phyloP scores from a whole-genome alignment of 2,329 filamentous ascomycete species.

The Aureobasidium sp. region DNA sequence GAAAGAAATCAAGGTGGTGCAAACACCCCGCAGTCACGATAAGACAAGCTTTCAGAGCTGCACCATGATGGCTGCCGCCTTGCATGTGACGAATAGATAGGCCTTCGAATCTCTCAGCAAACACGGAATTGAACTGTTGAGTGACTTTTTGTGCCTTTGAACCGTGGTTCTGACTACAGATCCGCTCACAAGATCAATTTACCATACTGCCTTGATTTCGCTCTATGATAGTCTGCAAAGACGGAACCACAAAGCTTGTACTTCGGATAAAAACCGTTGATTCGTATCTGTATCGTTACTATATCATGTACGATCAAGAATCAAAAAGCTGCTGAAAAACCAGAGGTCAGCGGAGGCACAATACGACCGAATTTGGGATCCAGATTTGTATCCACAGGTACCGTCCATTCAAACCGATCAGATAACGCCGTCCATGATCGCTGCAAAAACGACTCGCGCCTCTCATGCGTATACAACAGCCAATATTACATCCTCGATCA shows the following conservation, averaged over 20 bases:
- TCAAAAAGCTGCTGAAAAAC: slow-evolving; percentile 8
- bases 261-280: neutral
- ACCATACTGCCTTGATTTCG: neutral
- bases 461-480: slow-evolving; percentile 13
- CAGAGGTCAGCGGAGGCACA: slow-evolving; percentile 10
- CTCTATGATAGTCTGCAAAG: neutral
- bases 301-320: slow-evolving; percentile 14
- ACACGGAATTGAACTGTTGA: neutral
- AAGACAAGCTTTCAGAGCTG: slow-evolving; percentile 12
- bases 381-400: slow-evolving; percentile 14
- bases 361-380: slow-evolving; percentile 2
- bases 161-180: neutral
- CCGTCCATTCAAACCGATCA: slow-evolving; percentile 12
- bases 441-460: slow-evolving; percentile 13
- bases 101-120: neutral
- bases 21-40: slow-evolving; percentile 9
- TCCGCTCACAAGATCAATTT: neutral
- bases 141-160: neutral
- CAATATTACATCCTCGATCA: slow-evolving; percentile 14
- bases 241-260: neutral
- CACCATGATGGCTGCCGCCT: slow-evolving; percentile 12
- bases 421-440: slow-evolving; percentile 15
- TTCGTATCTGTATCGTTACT: slow-evolving; percentile 12
- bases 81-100: slow-evolving; percentile 9
- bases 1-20: slow-evolving; percentile 15